Evolutionary conservation across 345 rosid genomes (phyloP).

Genomic region (Salix exigua): DNA sequence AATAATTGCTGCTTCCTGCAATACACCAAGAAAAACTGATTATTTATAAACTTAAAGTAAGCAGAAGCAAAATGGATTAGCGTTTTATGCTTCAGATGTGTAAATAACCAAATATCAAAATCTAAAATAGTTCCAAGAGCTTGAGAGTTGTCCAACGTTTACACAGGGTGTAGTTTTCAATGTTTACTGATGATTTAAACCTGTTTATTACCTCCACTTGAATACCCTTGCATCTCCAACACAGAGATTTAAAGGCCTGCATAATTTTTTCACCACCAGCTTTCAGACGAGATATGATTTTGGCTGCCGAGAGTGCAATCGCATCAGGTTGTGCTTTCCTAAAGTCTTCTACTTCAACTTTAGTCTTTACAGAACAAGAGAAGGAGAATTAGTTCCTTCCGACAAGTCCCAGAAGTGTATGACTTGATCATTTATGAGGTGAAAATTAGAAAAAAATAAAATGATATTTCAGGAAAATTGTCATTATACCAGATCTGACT

Average conservation of each 20-base stretch:
- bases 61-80: not conserved
- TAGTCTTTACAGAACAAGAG: constrained; percentile 39
- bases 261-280: constrained; percentile 59
- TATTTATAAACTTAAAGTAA: not conserved
- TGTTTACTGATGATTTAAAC: constrained; percentile 6
- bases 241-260: constrained; percentile 67
- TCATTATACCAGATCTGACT: not conserved
- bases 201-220: constrained; percentile 72
- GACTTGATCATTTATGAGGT: not conserved
- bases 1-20: constrained; percentile 67
- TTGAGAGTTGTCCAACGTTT: too few relatives aligned
- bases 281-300: constrained; percentile 62
- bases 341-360: constrained; percentile 74
- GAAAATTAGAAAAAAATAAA: not conserved
- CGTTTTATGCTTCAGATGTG: not conserved
- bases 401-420: not conserved
- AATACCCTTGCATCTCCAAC: constrained; percentile 76
- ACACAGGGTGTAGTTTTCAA: not conserved
- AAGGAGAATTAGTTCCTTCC: constrained; percentile 24
- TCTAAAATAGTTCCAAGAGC: not conserved
- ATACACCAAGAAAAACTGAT: constrained; percentile 2
- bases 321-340: constrained; percentile 76
- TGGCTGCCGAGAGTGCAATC: constrained; percentile 62
- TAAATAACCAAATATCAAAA: not conserved
- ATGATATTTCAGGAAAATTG: not conserved